A percentile compares a stretch with the other conserved stretches of the same genome.
These are phyloP conservation scores for Lepraria neglecta DNA, from an alignment of 495 filamentous ascomycete genomes.

Conservation along the genomic window DNA sequence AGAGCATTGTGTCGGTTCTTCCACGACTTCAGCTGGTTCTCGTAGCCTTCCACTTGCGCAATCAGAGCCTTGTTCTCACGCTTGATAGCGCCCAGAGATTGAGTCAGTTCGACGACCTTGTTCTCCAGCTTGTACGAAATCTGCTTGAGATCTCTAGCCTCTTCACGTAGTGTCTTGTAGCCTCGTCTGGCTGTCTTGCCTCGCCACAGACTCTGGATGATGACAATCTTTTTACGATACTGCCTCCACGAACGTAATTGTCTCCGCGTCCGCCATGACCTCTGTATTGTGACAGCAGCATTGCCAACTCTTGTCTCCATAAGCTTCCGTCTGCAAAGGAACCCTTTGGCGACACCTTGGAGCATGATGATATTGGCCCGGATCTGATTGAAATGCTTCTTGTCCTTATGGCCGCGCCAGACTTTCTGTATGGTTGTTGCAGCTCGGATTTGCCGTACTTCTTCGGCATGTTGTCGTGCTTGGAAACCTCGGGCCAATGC, in stretches of 20 bases:
- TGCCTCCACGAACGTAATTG: conserved; percentile 77
- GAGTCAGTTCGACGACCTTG: conserved; percentile 97
- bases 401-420: conserved; percentile 85
- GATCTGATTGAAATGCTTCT: conserved; percentile 67
- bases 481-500: conserved; percentile 64
- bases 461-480: conserved; percentile 69
- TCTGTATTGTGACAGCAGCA: conserved; percentile 83
- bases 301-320: conserved; percentile 91
- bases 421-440: conserved; percentile 91
- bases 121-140: conserved; percentile 99
- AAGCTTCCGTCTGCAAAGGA: conserved; percentile 77
- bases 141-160: conserved; percentile 95
- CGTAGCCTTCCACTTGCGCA: conserved; percentile 91
- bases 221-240: conserved; percentile 80
- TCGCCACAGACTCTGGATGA: conserved; percentile 91
- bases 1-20: conserved; percentile 85
- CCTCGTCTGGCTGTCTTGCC: conserved; percentile 71
- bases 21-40: conserved; percentile 91
- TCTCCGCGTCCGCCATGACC: conserved; percentile 74
- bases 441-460: conserved; percentile 74
- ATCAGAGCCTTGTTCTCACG: conserved; percentile 83
- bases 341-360: conserved; percentile 86
- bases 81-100: conserved; percentile 86
- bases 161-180: conserved; percentile 88
- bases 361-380: conserved; percentile 77